These are phyloP conservation scores for Wickerhamiella nectarea DNA, from an alignment of 805 yeast species.

Conservation along the genomic window DNA sequence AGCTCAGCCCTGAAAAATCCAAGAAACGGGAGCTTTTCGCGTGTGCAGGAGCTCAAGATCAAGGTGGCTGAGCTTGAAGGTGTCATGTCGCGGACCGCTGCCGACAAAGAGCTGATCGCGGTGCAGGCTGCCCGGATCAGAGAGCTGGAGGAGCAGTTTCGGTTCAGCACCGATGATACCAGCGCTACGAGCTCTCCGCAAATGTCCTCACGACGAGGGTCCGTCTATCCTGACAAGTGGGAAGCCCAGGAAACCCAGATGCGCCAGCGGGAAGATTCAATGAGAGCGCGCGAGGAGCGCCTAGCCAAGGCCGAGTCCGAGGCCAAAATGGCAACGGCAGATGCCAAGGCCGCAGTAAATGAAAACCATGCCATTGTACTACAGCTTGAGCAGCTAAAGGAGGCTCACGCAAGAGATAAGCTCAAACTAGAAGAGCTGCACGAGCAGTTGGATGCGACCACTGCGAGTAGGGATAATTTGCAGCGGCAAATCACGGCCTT, in stretches of 20 bases:
- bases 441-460: conserved; percentile 17
- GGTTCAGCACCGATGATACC: not conserved
- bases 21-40: conserved; percentile 6
- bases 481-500: conserved; percentile 24
- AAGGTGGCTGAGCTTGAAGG: conserved; percentile 22
- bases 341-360: conserved; percentile 7
- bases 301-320: conserved; percentile 10
- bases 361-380: conserved; percentile 11
- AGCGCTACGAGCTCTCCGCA: not conserved
- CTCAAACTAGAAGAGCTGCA: conserved; percentile 11
- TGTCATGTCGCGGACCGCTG: conserved; percentile 18
- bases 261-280: conserved; percentile 9
- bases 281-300: conserved; percentile 8
- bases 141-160: conserved; percentile 14
- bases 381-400: conserved; percentile 2
- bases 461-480: conserved; percentile 20
- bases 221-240: conserved; percentile 2
- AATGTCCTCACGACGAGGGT: conserved; percentile 4
- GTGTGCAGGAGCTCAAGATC: conserved; percentile 20
- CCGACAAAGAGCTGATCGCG: conserved; percentile 17
- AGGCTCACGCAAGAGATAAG: conserved; percentile 10
- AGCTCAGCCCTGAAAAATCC: conserved; percentile 12
- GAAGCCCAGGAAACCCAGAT: conserved; percentile 14
- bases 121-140: conserved; percentile 16
- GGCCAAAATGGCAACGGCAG: conserved; percentile 11